Evolutionary conservation across 1,284 basidiomycete genomes (phyloP).

Genomic region (Inonotus hispidus): DNA sequence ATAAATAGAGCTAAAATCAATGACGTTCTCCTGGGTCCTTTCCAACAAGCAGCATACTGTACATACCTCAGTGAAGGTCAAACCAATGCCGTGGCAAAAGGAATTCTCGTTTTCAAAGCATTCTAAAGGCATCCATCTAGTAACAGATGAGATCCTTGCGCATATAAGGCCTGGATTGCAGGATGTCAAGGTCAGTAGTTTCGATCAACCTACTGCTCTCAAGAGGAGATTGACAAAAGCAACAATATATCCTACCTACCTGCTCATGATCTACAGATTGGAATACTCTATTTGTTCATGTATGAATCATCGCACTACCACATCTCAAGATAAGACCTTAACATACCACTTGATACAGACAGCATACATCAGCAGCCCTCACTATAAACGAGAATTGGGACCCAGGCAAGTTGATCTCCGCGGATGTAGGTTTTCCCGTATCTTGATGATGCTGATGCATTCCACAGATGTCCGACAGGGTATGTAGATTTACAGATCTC

Average conservation of each 20-base stretch:
- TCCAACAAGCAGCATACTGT: neutral
- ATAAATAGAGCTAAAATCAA: neutral
- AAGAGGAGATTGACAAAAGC: neutral
- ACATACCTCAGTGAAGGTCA: neutral
- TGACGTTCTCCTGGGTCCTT: neutral
- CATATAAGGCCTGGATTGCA: constrained; percentile 74
- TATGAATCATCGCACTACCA: constrained; percentile 46
- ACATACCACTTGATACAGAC: constrained; percentile 48
- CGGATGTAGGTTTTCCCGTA: constrained; percentile 13
- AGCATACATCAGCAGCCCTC: constrained; percentile 88
- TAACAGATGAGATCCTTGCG: constrained; percentile 72
- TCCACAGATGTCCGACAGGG: constrained; percentile 56
- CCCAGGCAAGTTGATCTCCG: constrained; percentile 38
- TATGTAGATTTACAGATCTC: constrained; percentile 18
- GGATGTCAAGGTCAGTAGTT: constrained; percentile 51
- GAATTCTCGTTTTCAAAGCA: constrained; percentile 63
- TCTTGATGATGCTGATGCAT: neutral
- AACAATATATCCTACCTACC: neutral
- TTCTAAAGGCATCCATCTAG: constrained; percentile 77
- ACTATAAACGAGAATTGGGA: constrained; percentile 88
- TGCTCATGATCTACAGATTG: constrained; percentile 20
- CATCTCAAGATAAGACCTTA: neutral
- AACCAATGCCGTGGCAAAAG: constrained; percentile 90
- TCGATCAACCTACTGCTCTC: neutral
- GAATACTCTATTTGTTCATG: constrained; percentile 28